Percentiles rank a stretch among this genome's conserved stretches.
phyloP scores from a whole-genome alignment of 1,284 basidiomycete genomes.

The Ceratobasidium theobromae region DNA sequence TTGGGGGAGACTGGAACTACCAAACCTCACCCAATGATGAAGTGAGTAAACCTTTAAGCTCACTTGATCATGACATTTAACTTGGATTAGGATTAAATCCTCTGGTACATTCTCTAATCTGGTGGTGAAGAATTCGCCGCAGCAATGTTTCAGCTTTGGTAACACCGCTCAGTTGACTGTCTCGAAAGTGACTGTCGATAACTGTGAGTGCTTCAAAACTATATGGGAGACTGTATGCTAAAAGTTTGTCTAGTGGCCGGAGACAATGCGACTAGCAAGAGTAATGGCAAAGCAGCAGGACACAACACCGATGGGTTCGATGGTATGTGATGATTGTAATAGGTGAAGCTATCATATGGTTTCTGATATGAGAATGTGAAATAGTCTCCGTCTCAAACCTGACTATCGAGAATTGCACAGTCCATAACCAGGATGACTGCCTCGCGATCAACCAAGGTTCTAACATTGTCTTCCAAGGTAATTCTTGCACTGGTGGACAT shows the following conservation, averaged over 20 bases:
- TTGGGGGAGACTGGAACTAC: slow-evolving; percentile 45
- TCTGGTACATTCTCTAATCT: slow-evolving; percentile 54
- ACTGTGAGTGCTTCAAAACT: slow-evolving; percentile 40
- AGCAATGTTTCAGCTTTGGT: slow-evolving; percentile 44
- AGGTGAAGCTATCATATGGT: background rate
- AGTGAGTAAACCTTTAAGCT: slow-evolving; percentile 8
- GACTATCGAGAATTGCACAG: slow-evolving; percentile 35
- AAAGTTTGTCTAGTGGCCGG: slow-evolving; percentile 42
- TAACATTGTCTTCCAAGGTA: slow-evolving; percentile 37
- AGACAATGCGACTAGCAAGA: slow-evolving; percentile 50
- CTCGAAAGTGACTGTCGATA: slow-evolving; percentile 45
- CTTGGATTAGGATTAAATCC: slow-evolving; percentile 48
- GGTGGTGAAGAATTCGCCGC: slow-evolving; percentile 51
- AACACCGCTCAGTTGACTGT: slow-evolving; percentile 43
- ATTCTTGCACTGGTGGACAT: slow-evolving; percentile 38
- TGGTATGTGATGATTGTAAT: slow-evolving; percentile 17
- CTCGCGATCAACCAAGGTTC: slow-evolving; percentile 39
- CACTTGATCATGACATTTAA: background rate
- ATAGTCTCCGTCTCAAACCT: slow-evolving; percentile 26
- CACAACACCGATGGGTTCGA: slow-evolving; percentile 43
- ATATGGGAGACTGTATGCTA: background rate
- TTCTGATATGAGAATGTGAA: background rate
- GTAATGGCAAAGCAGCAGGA: slow-evolving; percentile 48
- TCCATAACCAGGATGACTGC: slow-evolving; percentile 39
- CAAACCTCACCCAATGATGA: slow-evolving; percentile 52